Evolutionary conservation across 208 protist species (phyloP).

Genomic region (Trypanosoma mega): DNA sequence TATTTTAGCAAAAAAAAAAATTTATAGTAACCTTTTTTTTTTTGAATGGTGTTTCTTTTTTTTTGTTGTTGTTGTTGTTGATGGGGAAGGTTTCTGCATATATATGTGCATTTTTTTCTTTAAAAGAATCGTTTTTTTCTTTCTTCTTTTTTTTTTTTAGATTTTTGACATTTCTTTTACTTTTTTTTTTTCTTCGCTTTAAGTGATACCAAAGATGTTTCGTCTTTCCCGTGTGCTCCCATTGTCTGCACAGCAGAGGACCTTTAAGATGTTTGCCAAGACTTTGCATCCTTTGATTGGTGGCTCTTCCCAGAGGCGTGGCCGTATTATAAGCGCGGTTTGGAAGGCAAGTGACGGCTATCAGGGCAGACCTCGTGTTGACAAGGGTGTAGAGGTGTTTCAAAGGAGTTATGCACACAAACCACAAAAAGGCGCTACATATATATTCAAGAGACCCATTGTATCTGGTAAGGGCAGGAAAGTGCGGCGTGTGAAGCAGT

Average conservation of each 20-base stretch:
- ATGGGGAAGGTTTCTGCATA: background rate
- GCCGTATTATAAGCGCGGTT: background rate
- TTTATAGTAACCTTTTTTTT: too few species aligned
- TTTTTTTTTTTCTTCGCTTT: too few species aligned
- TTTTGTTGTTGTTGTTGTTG: constrained; percentile 10
- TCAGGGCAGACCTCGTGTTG: background rate
- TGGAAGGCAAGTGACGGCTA: background rate
- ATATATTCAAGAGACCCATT: constrained; percentile 50
- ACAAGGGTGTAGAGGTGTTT: background rate
- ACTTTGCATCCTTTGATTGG: background rate
- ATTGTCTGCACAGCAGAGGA: background rate
- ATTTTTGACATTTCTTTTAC: constrained; percentile 4
- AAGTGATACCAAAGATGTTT: background rate
- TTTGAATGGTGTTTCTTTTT: background rate
- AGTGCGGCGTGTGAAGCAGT: too few species aligned
- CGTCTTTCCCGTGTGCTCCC: background rate
- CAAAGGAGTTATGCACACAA: constrained; percentile 5
- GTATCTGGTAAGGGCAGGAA: constrained; percentile 46
- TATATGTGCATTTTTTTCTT: constrained; percentile 10
- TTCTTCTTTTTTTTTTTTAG: constrained; percentile 16
- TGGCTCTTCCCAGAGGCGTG: background rate
- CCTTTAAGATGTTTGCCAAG: background rate
- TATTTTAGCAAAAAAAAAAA: too few species aligned
- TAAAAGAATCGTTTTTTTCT: constrained; percentile 3
- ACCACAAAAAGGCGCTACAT: constrained; percentile 36